A percentile compares a stretch with the other conserved stretches of the same genome.
Evolutionary conservation across 345 rosid species (phyloP).

Genomic region (Pugionium cornutum): DNA sequence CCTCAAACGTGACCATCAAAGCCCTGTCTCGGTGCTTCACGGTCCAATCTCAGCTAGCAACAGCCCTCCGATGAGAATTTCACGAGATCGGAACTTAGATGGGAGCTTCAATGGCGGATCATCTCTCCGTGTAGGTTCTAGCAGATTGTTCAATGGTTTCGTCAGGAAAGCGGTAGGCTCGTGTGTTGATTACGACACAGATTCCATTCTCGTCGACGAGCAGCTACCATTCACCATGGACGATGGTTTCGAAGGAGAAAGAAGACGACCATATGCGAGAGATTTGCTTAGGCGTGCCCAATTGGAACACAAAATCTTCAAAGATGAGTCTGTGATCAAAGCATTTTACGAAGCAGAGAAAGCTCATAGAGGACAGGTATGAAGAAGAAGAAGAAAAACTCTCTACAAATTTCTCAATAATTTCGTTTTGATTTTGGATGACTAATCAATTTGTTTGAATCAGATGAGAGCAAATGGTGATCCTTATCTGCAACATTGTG

Average conservation of each 20-base stretch:
- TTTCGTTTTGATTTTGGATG: not conserved
- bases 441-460: slow-evolving; percentile 31
- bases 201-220: slow-evolving; percentile 39
- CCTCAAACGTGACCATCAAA: slow-evolving; percentile 63
- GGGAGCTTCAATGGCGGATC: slow-evolving; percentile 38
- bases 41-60: slow-evolving; percentile 63
- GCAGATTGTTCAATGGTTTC: slow-evolving; percentile 71
- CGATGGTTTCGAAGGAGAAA: slow-evolving; percentile 51
- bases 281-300: slow-evolving; percentile 71
- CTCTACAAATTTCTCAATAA: not conserved
- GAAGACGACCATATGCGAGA: slow-evolving; percentile 55
- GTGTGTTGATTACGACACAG: slow-evolving; percentile 65
- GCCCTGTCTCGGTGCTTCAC: slow-evolving; percentile 87
- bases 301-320: slow-evolving; percentile 64
- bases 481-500: slow-evolving; percentile 92
- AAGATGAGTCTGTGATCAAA: slow-evolving; percentile 65
- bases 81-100: slow-evolving; percentile 49
- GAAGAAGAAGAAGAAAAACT: not conserved
- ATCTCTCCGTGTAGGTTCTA: slow-evolving; percentile 50
- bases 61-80: slow-evolving; percentile 68
- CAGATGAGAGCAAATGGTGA: slow-evolving; percentile 97
- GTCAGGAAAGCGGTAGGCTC: slow-evolving; percentile 77
- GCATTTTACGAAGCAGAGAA: slow-evolving; percentile 89
- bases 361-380: slow-evolving; percentile 97
- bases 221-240: slow-evolving; percentile 78